Percentiles rank a stretch among this genome's conserved stretches.
phyloP scores from a whole-genome alignment of 2,329 filamentous ascomycete genomes.

The Colletotrichum sp. region DNA sequence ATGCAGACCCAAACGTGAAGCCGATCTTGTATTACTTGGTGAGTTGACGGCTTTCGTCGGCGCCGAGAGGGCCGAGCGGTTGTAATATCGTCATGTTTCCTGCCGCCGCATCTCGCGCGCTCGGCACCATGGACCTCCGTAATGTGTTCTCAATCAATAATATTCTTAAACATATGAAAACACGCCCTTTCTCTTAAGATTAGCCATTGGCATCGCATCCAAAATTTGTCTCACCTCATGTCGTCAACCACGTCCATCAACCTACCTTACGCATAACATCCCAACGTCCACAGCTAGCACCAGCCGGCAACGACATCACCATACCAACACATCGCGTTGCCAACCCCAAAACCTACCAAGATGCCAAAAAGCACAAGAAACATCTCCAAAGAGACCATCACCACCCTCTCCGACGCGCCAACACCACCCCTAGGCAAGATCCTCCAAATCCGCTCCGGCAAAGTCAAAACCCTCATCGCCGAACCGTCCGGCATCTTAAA shows the following conservation, averaged over 20 bases:
- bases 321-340: fast-evolving
- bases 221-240: neutral
- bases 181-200: neutral
- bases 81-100: neutral
- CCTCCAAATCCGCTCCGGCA: neutral
- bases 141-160: neutral
- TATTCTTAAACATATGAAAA: neutral
- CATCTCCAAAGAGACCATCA: neutral
- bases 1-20: neutral
- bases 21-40: neutral
- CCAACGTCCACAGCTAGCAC: neutral
- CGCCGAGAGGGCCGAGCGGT: neutral
- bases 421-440: neutral
- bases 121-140: neutral
- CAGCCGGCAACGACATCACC: neutral
- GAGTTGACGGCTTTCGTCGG: neutral
- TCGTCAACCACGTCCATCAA: neutral
- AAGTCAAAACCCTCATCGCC: neutral
- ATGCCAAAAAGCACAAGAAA: neutral
- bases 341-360: neutral
- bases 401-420: neutral
- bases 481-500: neutral
- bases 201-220: neutral
- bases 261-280: too few species aligned
- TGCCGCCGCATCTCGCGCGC: neutral